These are phyloP conservation scores for Phaffia rhodozyma DNA, from an alignment of 1,284 basidiomycete species.

Conservation along the genomic window DNA sequence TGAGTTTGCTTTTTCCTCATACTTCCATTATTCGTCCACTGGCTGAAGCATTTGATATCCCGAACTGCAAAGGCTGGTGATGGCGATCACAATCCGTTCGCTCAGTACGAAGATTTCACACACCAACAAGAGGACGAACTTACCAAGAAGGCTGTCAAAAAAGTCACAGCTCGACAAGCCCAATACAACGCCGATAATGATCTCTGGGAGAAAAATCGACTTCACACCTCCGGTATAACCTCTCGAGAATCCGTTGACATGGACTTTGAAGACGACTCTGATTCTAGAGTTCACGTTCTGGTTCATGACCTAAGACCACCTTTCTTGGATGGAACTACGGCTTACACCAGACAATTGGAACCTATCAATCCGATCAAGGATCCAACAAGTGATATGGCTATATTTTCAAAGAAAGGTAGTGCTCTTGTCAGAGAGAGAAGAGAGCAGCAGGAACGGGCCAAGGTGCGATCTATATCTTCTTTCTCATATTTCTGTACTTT, in stretches of 20 bases:
- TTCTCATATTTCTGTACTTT: too few relatives aligned
- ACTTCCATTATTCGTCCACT: background rate
- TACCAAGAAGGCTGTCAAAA: constrained; percentile 64
- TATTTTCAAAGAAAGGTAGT: constrained; percentile 92
- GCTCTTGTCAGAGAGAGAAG: constrained; percentile 85
- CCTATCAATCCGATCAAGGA: constrained; percentile 96
- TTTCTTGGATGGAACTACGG: constrained; percentile 89
- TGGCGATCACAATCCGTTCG: constrained; percentile 81
- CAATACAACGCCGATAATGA: constrained; percentile 98
- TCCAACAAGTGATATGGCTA: constrained; percentile 82
- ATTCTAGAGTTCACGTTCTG: constrained; percentile 91
- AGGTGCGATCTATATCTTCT: constrained; percentile 33
- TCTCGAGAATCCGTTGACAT: constrained; percentile 71
- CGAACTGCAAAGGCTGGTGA: constrained; percentile 46
- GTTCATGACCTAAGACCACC: constrained; percentile 96
- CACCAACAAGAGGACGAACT: constrained; percentile 63
- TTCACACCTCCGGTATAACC: constrained; percentile 88
- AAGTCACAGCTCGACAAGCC: constrained; percentile 79
- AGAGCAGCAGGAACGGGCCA: constrained; percentile 87
- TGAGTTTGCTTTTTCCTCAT: constrained; percentile 28
- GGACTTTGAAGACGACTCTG: constrained; percentile 85
- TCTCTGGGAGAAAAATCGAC: constrained; percentile 94
- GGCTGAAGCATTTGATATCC: constrained; percentile 14
- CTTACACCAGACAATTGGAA: constrained; percentile 93
- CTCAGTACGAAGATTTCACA: constrained; percentile 77